Evolutionary conservation across 768 basidiomycete species (phyloP).

Genomic region (Gloeostereum incarnatum): DNA sequence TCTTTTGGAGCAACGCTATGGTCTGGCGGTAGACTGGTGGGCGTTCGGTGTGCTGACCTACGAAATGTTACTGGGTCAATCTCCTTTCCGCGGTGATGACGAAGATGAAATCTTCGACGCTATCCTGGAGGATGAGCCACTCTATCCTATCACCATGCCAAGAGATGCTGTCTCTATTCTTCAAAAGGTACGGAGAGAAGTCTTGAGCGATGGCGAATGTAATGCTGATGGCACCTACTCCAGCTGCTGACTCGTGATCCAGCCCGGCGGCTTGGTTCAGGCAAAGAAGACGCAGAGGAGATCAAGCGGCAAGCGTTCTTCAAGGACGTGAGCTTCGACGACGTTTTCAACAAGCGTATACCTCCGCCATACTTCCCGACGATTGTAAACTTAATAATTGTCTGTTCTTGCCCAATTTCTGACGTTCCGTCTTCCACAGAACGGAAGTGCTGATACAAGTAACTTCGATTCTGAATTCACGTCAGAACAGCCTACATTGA

Average conservation of each 20-base stretch:
- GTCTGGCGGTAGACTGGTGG: constrained; percentile 99
- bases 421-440: constrained; percentile 30
- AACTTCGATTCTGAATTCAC: constrained; percentile 99
- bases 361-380: constrained; percentile 97
- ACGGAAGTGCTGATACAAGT: constrained; percentile 78
- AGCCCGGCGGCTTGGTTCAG: constrained; percentile 79
- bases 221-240: constrained; percentile 6
- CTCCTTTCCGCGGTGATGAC: constrained; percentile 98
- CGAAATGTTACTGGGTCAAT: constrained; percentile 98
- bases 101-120: constrained; percentile 99
- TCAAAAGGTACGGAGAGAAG: constrained; percentile 58
- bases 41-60: constrained; percentile 98
- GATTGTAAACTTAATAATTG: constrained; percentile 51
- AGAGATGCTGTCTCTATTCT: constrained; percentile 92
- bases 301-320: constrained; percentile 98
- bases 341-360: constrained; percentile 94
- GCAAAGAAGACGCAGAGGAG: constrained; percentile 89
- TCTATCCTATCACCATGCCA: constrained; percentile 99
- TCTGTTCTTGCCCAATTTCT: constrained; percentile 5
- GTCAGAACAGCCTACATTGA: constrained; percentile 90
- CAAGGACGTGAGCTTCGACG: constrained; percentile 95
- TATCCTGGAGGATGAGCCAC: constrained; percentile 94
- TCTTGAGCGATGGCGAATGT: background rate
- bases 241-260: constrained; percentile 93
- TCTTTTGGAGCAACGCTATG: constrained; percentile 97